These are phyloP conservation scores for Lasiodiplodia sp. DNA, from an alignment of 2,329 filamentous ascomycete genomes.

Conservation along the genomic window DNA sequence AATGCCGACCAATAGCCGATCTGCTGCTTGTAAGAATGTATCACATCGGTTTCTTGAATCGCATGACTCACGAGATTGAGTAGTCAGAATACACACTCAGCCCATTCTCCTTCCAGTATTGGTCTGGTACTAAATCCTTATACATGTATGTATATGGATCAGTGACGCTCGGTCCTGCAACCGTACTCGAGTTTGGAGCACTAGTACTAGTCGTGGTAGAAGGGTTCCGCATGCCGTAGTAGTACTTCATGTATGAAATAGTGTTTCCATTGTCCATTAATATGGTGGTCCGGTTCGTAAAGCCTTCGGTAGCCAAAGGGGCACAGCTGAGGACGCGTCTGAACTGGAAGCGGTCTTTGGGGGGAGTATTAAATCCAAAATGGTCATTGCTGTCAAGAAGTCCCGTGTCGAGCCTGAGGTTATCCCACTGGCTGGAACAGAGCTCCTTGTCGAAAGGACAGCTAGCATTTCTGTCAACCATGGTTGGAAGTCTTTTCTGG, in stretches of 20 bases:
- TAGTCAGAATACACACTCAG: neutral
- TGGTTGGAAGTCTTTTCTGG: conserved; percentile 30
- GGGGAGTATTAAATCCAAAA: conserved; percentile 38
- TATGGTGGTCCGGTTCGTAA: no score
- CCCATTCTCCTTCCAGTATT: neutral
- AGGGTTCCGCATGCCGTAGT: conserved; percentile 4
- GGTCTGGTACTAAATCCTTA: neutral
- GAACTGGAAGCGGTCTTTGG: conserved; percentile 33
- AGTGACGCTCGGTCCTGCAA: no score
- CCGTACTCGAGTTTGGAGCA: no score
- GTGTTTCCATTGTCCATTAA: neutral
- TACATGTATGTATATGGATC: no score
- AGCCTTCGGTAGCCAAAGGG: neutral
- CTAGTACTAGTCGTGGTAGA: no score
- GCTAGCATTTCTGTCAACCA: conserved; percentile 16
- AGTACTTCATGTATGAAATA: conserved; percentile 14
- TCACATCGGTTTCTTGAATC: no score
- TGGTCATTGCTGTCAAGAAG: conserved; percentile 34
- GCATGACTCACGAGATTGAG: neutral
- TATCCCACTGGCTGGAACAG: conserved; percentile 34
- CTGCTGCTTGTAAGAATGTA: no score
- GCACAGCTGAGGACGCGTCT: neutral
- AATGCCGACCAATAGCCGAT: no score
- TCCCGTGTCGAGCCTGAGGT: conserved; percentile 38
- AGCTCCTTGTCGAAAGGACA: conserved; percentile 35